phyloP scores from a whole-genome alignment of 208 protist genomes.

The Crithidia bombi region DNA sequence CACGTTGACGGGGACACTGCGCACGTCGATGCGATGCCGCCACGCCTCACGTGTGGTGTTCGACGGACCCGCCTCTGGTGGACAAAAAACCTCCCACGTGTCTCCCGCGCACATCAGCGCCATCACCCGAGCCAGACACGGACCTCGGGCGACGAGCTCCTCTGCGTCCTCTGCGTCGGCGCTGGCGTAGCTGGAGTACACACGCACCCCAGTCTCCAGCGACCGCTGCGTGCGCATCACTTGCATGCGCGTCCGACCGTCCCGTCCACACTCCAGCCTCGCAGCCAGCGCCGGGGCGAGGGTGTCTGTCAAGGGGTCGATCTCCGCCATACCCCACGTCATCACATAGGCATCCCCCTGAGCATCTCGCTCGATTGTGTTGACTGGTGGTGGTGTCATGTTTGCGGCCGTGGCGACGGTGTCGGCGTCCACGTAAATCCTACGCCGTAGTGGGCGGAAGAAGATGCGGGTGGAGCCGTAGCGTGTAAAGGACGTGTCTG shows the following conservation, averaged over 20 bases:
- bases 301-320: conserved; percentile 13
- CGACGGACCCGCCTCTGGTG: conserved; percentile 10
- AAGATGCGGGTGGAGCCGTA: conserved; percentile 37
- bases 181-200: conserved; percentile 8
- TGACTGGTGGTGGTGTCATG: not conserved
- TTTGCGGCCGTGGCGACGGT: not conserved
- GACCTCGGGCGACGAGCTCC: not conserved
- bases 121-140: conserved; percentile 29
- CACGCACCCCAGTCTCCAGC: conserved; percentile 8
- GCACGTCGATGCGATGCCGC: conserved; percentile 12
- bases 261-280: not conserved
- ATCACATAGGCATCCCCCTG: conserved; percentile 11
- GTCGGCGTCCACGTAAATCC: conserved; percentile 16
- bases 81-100: conserved; percentile 52
- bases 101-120: conserved; percentile 47
- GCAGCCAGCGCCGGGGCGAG: not conserved
- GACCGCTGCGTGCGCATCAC: conserved; percentile 15
- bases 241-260: conserved; percentile 14
- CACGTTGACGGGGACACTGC: not conserved
- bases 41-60: not conserved
- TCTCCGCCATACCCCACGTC: conserved; percentile 28
- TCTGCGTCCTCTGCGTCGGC: not conserved
- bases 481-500: conserved; percentile 37
- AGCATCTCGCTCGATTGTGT: conserved; percentile 24
- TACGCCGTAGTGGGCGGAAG: conserved; percentile 40